Conservation (phyloP, 148 eudicot species). For the Arctostaphylos glauca region DNA sequence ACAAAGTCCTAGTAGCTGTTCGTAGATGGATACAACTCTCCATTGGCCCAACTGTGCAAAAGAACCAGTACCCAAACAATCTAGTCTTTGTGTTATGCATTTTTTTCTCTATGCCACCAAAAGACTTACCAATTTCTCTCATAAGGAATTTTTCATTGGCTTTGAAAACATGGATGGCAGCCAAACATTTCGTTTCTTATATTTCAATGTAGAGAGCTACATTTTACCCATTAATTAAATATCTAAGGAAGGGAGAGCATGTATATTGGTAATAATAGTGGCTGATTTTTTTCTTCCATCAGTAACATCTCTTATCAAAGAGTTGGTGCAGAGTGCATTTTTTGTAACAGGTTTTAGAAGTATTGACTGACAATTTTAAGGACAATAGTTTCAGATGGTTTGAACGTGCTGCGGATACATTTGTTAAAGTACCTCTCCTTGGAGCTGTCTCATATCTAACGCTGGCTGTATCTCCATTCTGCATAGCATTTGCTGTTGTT, state of each 20-base stretch:
- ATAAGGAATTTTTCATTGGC: neutral
- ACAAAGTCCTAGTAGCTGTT: neutral
- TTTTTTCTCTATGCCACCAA: neutral
- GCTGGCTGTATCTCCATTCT: conserved; percentile 83
- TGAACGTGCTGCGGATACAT: conserved; percentile 68
- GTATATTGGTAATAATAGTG: neutral
- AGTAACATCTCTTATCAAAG: neutral
- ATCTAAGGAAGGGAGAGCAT: neutral
- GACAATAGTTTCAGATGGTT: conserved; percentile 81
- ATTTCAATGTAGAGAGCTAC: neutral
- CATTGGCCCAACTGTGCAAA: neutral
- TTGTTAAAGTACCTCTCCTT: conserved; percentile 68
- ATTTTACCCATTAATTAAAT: neutral
- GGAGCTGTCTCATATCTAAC: conserved; percentile 89
- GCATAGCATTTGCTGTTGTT: conserved; percentile 73
- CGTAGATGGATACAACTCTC: neutral
- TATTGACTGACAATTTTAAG: conserved; percentile 29
- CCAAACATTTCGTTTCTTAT: neutral
- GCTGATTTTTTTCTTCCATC: neutral
- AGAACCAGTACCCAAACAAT: neutral
- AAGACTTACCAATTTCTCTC: neutral
- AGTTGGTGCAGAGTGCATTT: neutral
- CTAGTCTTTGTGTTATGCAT: neutral
- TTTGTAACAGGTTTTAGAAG: neutral
- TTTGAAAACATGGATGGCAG: neutral